phyloP scores from a whole-genome alignment of 345 rosid genomes.

The Dipteronia dyeriana region DNA sequence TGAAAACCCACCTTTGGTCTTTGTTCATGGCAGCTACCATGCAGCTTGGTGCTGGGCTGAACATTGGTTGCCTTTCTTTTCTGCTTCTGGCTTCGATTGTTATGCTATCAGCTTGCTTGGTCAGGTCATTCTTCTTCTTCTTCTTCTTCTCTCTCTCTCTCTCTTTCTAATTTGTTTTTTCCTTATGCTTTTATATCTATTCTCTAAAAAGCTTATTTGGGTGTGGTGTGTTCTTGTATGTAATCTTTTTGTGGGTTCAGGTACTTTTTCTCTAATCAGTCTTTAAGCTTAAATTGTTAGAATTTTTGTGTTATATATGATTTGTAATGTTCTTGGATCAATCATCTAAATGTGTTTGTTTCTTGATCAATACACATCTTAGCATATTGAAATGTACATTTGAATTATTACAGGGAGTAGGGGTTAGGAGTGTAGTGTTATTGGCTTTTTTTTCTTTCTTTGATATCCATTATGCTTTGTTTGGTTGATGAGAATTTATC shows the following conservation, averaged over 20 bases:
- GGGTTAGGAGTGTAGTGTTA: not conserved
- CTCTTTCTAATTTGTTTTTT: not conserved
- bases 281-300: not conserved
- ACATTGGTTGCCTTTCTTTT: slow-evolving; percentile 85
- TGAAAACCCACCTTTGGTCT: slow-evolving; percentile 62
- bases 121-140: slow-evolving; percentile 55
- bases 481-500: not conserved
- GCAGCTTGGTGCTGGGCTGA: slow-evolving; percentile 99
- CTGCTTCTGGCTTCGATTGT: slow-evolving; percentile 75
- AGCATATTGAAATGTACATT: not conserved
- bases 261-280: slow-evolving; percentile 3
- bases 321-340: not conserved
- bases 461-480: not conserved
- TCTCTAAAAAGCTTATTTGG: not conserved
- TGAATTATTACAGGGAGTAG: too few relatives aligned
- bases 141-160: not conserved
- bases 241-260: not conserved
- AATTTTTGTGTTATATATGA: not conserved
- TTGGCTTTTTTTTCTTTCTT: not conserved
- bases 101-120: slow-evolving; percentile 79
- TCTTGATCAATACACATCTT: not conserved
- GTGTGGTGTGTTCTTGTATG: not conserved
- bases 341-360: not conserved
- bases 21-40: slow-evolving; percentile 92
- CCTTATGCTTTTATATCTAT: not conserved